Evolutionary conservation across 2,329 filamentous ascomycete species (phyloP).

Genomic region (Dichotomopilus funicola): DNA sequence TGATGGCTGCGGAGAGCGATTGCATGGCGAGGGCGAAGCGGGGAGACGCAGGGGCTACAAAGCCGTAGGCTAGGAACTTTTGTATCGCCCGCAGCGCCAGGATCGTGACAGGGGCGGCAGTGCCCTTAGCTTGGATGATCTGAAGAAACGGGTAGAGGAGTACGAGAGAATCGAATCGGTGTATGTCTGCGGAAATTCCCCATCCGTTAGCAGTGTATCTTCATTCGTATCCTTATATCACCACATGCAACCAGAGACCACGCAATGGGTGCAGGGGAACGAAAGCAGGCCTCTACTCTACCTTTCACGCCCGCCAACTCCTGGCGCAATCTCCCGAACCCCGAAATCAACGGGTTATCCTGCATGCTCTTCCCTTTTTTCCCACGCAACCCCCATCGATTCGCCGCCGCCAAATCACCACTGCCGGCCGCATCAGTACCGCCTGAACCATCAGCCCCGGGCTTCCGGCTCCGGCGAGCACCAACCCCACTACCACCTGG

Average conservation of each 20-base stretch:
- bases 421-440: slow-evolving; percentile 43
- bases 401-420: slow-evolving; percentile 44
- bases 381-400: slow-evolving; percentile 86
- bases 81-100: slow-evolving; percentile 88
- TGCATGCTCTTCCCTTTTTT: slow-evolving; percentile 97
- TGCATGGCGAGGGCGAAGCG: slow-evolving; percentile 90
- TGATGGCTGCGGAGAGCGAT: slow-evolving; percentile 86
- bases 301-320: slow-evolving; percentile 82
- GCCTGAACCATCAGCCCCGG: slow-evolving; percentile 26
- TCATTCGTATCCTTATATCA: no score
- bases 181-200: slow-evolving; percentile 58
- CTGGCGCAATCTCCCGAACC: slow-evolving; percentile 81
- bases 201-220: slow-evolving; percentile 16
- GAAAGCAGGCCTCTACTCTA: slow-evolving; percentile 28
- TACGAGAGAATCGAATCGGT: slow-evolving; percentile 79
- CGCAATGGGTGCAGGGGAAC: no score
- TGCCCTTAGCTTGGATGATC: slow-evolving; percentile 93
- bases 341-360: slow-evolving; percentile 92
- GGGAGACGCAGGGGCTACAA: slow-evolving; percentile 79
- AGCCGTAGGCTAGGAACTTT: slow-evolving; percentile 93
- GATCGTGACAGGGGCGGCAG: slow-evolving; percentile 91
- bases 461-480: slow-evolving; percentile 36
- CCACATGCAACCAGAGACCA: no score
- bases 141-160: slow-evolving; percentile 91
- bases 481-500: slow-evolving; percentile 26